phyloP scores from a whole-genome alignment of 805 yeast species.

The Wickerhamomyces alni region DNA sequence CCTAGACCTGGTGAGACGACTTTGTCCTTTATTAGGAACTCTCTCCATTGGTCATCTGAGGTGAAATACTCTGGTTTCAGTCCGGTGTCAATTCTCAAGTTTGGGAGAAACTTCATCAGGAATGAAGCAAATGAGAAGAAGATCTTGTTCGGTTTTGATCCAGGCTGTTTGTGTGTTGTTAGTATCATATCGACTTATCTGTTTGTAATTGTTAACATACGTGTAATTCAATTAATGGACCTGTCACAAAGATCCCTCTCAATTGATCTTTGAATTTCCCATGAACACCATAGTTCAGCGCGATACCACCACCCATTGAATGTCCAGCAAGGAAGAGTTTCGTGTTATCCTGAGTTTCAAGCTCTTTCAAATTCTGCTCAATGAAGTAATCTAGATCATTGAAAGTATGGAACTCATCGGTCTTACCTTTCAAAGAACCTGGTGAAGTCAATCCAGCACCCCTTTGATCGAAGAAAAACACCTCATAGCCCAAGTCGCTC shows the following conservation, averaged over 20 bases:
- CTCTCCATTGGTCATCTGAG: slow-evolving; percentile 37
- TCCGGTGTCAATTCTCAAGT: slow-evolving; percentile 46
- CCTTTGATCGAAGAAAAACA: slow-evolving; percentile 66
- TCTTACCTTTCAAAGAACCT: slow-evolving; percentile 45
- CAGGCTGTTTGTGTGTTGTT: too few relatives aligned
- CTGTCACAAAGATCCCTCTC: slow-evolving; percentile 43
- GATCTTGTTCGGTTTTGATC: slow-evolving; percentile 46
- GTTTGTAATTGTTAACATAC: too few relatives aligned
- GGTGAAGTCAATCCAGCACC: slow-evolving; percentile 67
- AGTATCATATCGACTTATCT: too few relatives aligned
- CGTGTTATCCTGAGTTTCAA: slow-evolving; percentile 21
- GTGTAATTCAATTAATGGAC: slow-evolving; percentile 57
- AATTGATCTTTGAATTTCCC: slow-evolving; percentile 46
- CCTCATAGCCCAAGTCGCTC: slow-evolving; percentile 50
- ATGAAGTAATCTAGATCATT: slow-evolving; percentile 57
- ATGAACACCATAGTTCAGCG: slow-evolving; percentile 50
- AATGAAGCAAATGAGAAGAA: slow-evolving; percentile 37
- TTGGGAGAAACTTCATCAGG: slow-evolving; percentile 38
- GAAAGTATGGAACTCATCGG: slow-evolving; percentile 51
- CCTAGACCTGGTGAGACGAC: slow-evolving; percentile 42
- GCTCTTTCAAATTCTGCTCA: slow-evolving; percentile 34
- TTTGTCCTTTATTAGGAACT: slow-evolving; percentile 39
- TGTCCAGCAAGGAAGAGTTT: slow-evolving; percentile 57
- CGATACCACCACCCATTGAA: slow-evolving; percentile 80
- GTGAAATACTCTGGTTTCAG: slow-evolving; percentile 51